Evolutionary conservation across 129 eudicot genomes (phyloP), one percentile per base, ranked within the genome.

Genomic region (Oenanthe sinensis): DNA sequence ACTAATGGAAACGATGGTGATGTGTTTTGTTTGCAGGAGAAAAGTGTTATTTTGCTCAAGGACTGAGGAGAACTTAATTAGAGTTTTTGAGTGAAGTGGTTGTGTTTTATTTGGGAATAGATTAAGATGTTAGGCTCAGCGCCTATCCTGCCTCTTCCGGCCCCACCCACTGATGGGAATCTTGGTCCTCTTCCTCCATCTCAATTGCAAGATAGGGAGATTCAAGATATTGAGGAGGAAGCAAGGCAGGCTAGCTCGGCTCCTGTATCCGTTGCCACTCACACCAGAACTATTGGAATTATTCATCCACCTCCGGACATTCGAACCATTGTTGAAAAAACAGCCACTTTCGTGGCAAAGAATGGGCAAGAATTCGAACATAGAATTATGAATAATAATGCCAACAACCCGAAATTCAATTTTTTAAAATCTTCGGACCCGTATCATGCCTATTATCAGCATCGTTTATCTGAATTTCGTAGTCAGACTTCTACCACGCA

Each of bases 301-400:
- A 93, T 93, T 43, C 91, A 91, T 79, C 98, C 98, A 19, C 98
- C 98, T 17, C 96, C 93, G 0, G 98, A 93, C 43, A 93, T 93
- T 62, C 82, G 97, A 74, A 91, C 82, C 58, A 93, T 91, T 24
- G 97, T 93, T 4, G 97, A 93, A 81, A 93, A 89, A 82, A 91
- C 98, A 0, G 84, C 97, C 37, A 87, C 86, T 75, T 93, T 93
- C 69, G 98, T 93, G 71, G 97, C 97, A 0, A 91, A 91, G 86
- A 93, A 91, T 74, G 98, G 98, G 37, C 93, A 90, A 0, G 98
- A 93, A 75, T 91, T 93, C 73, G 98, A 91, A 84, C 88, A 89
- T 72, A 86, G 97, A 74, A 91, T 93, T 74, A 55, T 93, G 71
- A 84, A 71, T 11, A 89, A 73, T 81, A 91, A 91, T 83, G 96